Evolutionary conservation across 495 filamentous ascomycete genomes (phyloP).

Genomic region (Penicillium diatomitis): DNA sequence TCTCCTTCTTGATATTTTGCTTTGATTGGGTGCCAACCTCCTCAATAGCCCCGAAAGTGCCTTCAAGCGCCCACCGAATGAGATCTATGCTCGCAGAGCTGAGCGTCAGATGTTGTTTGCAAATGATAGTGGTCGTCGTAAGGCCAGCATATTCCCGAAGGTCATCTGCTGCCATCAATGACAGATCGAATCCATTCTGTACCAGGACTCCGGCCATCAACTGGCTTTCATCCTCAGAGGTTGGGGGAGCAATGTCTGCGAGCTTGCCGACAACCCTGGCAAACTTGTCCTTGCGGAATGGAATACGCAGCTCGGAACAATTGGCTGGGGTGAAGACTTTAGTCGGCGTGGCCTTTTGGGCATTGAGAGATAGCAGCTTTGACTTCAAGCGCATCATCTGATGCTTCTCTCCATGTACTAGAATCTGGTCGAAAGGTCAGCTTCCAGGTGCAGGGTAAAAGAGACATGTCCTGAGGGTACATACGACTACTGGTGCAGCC

Average conservation of each 20-base stretch:
- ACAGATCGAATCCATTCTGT: conserved; percentile 94
- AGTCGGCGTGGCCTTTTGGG: conserved; percentile 63
- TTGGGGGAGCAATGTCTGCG: conserved; percentile 65
- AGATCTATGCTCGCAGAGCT: conserved; percentile 82
- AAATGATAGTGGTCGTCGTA: conserved; percentile 84
- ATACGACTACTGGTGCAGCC: conserved; percentile 78
- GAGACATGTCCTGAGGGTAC: conserved; percentile 19
- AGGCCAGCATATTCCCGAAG: conserved; percentile 90
- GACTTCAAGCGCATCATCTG: conserved; percentile 98
- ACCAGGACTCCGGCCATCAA: conserved; percentile 85
- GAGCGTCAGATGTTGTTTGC: conserved; percentile 78
- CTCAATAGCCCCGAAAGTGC: conserved; percentile 83
- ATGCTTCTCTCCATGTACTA: conserved; percentile 93
- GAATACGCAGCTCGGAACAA: conserved; percentile 89
- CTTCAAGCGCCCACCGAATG: conserved; percentile 87
- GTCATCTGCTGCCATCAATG: conserved; percentile 92
- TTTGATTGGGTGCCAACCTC: conserved; percentile 43
- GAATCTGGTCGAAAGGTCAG: conserved; percentile 46
- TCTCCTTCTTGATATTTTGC: conserved; percentile 24
- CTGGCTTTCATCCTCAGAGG: conserved; percentile 35
- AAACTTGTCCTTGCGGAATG: conserved; percentile 90
- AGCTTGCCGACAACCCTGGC: conserved; percentile 95
- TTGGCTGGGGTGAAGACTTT: conserved; percentile 92
- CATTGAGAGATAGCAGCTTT: conserved; percentile 83
- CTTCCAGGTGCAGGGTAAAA: background rate